Conservation (phyloP, 768 basidiomycete species). For the Strobilomyces dryophilus region DNA sequence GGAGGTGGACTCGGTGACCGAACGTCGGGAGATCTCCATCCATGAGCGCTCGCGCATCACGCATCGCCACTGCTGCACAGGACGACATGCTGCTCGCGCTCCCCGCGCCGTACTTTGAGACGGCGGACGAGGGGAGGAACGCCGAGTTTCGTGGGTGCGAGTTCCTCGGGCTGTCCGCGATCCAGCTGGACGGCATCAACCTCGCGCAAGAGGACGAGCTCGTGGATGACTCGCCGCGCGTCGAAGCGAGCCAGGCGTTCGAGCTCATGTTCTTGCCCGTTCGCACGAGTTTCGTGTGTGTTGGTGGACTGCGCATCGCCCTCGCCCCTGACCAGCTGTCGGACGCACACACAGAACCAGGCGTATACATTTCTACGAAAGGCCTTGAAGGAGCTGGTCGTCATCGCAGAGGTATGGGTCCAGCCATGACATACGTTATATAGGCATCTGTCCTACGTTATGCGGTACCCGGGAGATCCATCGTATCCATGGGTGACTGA, state of each 20-base stretch:
- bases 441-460: constrained; percentile 10
- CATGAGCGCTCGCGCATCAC: too few relatives aligned
- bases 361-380: constrained; percentile 21
- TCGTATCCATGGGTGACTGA: constrained; percentile 81
- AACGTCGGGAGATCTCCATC: too few relatives aligned
- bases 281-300: constrained; percentile 52
- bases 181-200: constrained; percentile 43
- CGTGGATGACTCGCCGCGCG: constrained; percentile 22
- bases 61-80: not conserved
- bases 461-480: not conserved
- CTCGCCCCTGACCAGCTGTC: constrained; percentile 53
- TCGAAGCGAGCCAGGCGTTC: constrained; percentile 51
- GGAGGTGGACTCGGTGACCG: too few relatives aligned
- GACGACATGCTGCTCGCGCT: constrained; percentile 23
- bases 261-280: constrained; percentile 59
- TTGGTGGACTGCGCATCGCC: constrained; percentile 71
- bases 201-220: constrained; percentile 19
- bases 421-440: constrained; percentile 23
- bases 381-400: constrained; percentile 67
- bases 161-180: constrained; percentile 49
- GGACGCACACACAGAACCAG: constrained; percentile 32
- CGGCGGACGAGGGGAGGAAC: constrained; percentile 33
- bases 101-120: constrained; percentile 47
- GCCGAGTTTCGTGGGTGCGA: constrained; percentile 33
- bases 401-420: constrained; percentile 72